Evolutionary conservation across 2,329 filamentous ascomycete species (phyloP), one percentile per base, ranked within the genome.

Genomic region (Talaromyces sp.): DNA sequence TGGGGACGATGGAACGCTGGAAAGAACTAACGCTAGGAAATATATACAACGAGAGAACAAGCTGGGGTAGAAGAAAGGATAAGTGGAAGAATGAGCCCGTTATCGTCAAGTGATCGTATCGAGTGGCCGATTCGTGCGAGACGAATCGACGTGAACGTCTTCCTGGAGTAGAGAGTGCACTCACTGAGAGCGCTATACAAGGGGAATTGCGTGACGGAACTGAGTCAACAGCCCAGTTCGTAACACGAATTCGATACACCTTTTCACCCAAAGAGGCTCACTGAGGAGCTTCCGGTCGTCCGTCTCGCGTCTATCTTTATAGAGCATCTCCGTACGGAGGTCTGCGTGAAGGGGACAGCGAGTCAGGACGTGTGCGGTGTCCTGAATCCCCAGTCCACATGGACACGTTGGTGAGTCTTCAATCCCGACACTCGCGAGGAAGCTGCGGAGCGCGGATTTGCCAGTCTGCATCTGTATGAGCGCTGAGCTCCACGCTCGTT

Each of bases 401-500:
- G 11, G 19, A 3, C 43, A 45, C 1, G 1, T 9, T 22, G 19
- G 43, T 45, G 43, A 45, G 43, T 45, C 43, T 10, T 45, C 43
- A 3, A 45, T 45, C 1, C 5, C 0, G 0, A 45, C 43, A 13
- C 43, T 45, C 9, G 19, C 19, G 4, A 45, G 19, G 2, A 22
- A 45, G 7, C 43, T 22, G 19, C 19, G 43, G 0, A 45, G 9
- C 7, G 19, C 43, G 5, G 19, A 45, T 6, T 45, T 45, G 3
- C 43, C 43, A 0, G 19, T 22, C 9, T 45, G 19, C 4, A 58
- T n/a, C 15, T 63, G 52, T 0, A 58, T 49, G 3, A 63, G 17
- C n/a, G 9, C 61, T 0, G 52, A 63, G 19, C 61, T 58, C 61
- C 39, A 63, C 5, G 52, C 50, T 9, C 52, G n/a, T 4, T 15